phyloP scores from a whole-genome alignment of 1,139 yeast genomes.

The Sugiyamaella castrensis region DNA sequence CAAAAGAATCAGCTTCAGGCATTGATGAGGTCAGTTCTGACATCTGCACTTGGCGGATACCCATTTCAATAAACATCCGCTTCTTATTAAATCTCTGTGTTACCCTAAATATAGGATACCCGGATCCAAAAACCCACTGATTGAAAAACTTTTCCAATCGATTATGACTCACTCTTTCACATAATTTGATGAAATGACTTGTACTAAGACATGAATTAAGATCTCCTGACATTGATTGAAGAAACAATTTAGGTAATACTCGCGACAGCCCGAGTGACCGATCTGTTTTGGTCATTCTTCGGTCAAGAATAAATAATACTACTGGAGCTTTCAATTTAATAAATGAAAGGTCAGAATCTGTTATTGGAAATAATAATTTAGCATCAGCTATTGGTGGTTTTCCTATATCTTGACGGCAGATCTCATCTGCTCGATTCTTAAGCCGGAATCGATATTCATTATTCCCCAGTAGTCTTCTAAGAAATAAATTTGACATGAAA shows the following conservation, averaged over 20 bases:
- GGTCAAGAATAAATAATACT: constrained; percentile 78
- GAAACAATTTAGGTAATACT: constrained; percentile 83
- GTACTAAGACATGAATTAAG: constrained; percentile 79
- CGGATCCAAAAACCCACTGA: constrained; percentile 91
- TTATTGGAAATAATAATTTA: constrained; percentile 59
- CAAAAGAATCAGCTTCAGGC: constrained; percentile 41
- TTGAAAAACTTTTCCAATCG: constrained; percentile 79
- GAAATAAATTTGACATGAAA: constrained; percentile 75
- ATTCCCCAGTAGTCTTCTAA: constrained; percentile 69
- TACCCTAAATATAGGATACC: constrained; percentile 83
- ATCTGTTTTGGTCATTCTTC: constrained; percentile 94
- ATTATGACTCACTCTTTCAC: constrained; percentile 91
- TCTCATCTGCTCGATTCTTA: constrained; percentile 59
- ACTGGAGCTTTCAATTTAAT: constrained; percentile 79
- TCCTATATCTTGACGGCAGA: constrained; percentile 74
- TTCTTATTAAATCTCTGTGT: constrained; percentile 92
- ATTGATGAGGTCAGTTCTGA: constrained; percentile 48
- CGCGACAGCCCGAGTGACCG: constrained; percentile 88
- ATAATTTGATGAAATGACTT: constrained; percentile 80
- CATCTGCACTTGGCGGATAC: constrained; percentile 82
- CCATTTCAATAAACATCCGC: constrained; percentile 91
- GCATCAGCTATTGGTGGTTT: constrained; percentile 77
- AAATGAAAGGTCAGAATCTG: constrained; percentile 59
- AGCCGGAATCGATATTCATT: constrained; percentile 77
- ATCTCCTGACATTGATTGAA: constrained; percentile 96